Percentiles rank a stretch among this genome's conserved stretches.
These are phyloP conservation scores for Malassezia vespertilionis DNA, from an alignment of 1,284 basidiomycete species.

Conservation along the genomic window DNA sequence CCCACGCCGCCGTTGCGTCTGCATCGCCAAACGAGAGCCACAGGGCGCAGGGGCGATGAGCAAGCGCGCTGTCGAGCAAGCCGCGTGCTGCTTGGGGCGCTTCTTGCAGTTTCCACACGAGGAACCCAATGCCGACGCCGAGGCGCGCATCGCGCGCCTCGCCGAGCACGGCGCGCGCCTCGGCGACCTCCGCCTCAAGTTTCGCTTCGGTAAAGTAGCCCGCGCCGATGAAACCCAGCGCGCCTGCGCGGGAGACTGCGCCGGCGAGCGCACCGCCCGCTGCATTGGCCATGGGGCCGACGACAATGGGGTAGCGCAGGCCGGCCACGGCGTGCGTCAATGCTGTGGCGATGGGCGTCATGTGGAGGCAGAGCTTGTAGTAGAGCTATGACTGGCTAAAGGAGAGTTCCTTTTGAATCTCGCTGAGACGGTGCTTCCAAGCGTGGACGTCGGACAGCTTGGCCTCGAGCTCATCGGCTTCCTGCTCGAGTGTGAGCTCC, in stretches of 20 bases:
- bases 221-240: conserved; percentile 43
- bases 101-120: conserved; percentile 32
- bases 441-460: conserved; percentile 48
- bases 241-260: conserved; percentile 31
- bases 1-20: conserved; percentile 25
- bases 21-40: conserved; percentile 40
- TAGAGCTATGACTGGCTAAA: conserved; percentile 38
- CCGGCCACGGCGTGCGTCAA: conserved; percentile 16
- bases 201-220: conserved; percentile 25
- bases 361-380: neutral
- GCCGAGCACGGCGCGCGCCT: conserved; percentile 18
- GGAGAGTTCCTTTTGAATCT: conserved; percentile 48
- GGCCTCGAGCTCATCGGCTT: conserved; percentile 46
- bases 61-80: conserved; percentile 26
- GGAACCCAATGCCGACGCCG: conserved; percentile 35
- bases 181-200: conserved; percentile 22
- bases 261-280: conserved; percentile 34
- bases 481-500: conserved; percentile 56
- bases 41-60: conserved; percentile 25
- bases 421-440: conserved; percentile 48
- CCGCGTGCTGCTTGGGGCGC: conserved; percentile 17
- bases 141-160: conserved; percentile 16
- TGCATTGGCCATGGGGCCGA: conserved; percentile 40
- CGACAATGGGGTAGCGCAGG: conserved; percentile 25
- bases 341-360: neutral